Evolutionary conservation across 179 eudicot genomes (phyloP).

Genomic region (Camellia oleifera): DNA sequence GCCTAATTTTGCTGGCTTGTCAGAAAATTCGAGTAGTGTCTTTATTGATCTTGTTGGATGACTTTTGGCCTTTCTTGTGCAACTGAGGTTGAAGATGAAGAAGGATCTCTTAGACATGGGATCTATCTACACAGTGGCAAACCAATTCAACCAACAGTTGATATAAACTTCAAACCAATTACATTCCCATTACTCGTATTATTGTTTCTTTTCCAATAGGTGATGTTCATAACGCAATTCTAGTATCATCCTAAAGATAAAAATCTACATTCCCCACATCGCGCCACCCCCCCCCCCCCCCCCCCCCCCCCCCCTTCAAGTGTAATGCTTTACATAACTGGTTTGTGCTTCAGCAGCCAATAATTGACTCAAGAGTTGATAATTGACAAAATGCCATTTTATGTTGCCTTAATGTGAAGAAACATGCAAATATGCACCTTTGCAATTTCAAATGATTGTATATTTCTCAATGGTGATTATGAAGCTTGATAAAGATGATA

Average conservation of each 20-base stretch:
- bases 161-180: neutral
- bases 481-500: neutral
- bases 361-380: neutral
- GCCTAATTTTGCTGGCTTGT: too few relatives aligned
- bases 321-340: neutral
- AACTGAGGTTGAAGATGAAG: too few relatives aligned
- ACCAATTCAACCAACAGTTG: too few relatives aligned
- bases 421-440: neutral
- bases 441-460: neutral
- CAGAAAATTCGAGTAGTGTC: too few relatives aligned
- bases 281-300: too few relatives aligned
- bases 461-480: constrained; percentile 4
- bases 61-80: too few relatives aligned
- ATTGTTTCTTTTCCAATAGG: neutral
- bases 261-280: neutral
- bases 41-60: too few relatives aligned
- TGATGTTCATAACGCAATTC: neutral
- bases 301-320: too few relatives aligned
- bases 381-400: neutral
- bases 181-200: neutral
- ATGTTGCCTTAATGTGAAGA: neutral
- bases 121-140: too few relatives aligned
- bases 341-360: neutral
- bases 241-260: neutral
- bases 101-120: too few relatives aligned